Evolutionary conservation across 345 rosid species (phyloP), one percentile per base, ranked within the genome.

Genomic region (Lumnitzera littorea): DNA sequence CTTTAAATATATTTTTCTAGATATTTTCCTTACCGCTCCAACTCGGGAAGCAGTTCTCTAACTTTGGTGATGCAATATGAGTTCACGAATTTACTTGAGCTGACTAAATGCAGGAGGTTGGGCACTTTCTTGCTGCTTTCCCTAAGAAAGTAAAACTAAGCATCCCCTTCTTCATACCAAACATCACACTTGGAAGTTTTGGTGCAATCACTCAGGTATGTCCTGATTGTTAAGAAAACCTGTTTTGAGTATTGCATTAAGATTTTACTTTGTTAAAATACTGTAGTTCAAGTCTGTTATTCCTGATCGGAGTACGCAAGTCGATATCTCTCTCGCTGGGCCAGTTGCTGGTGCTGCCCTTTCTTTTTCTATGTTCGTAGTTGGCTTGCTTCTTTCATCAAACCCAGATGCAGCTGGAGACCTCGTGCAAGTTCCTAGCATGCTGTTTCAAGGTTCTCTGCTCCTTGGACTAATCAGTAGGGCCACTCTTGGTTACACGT

Each of bases 391-490:
- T 71, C 86, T 92, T 55, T 87, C 98, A 48, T 77, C 96, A 51
- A 80, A 74, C 66, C 87, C 91, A 2, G 79, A 76, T 72, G 76
- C 84, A 63, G 77, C 88, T 13, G 91, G 84, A 65, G 98, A 92
- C 61, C 78, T 89, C 70, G 92, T 92, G 58, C 88, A 81, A 81
- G 96, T 89, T 73, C 98, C 98, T 51, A 87, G 96, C 80, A 71
- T 72, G 78, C 62, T 92, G 58, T 92, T 92, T 74, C 96, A 87
- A 77, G 98, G 98, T 51, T 92, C 96, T 48, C 77, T 92, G 75
- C 98, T 92, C 61, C 96, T 92, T 71, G 96, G 96, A 66, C 85
- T 92, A 65, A 87, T 92, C 76, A 89, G 94, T 73, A 80, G 98
- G 84, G 89, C 86, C 63, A 73, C 77, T 70, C 96, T 92, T 55